Evolutionary conservation across 2,329 filamentous ascomycete species (phyloP), one percentile per base, ranked within the genome.

Genomic region (Epichloe glyceriae): DNA sequence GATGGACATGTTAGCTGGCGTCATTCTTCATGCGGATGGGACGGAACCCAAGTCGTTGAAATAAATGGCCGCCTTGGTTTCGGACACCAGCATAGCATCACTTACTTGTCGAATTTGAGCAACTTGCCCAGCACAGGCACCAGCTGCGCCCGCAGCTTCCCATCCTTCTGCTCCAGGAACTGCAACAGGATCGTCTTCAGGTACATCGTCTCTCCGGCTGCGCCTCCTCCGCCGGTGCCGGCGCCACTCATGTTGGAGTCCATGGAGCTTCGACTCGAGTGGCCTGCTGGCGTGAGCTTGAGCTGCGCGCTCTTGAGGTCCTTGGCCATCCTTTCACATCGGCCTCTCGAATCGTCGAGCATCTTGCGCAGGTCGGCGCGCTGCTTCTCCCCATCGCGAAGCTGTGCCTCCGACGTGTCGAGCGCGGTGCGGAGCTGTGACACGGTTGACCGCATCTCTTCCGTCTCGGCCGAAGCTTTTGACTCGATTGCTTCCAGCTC

Each of bases 351-450:
- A 57, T 96, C 90, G 58, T 95, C 88, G 2, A 94, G 75, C 34
- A 85, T 74, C 41, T 81, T 79, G 44, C 86, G 79, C 47, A 95
- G 70, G 53, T 95, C 89, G 0, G 73, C 70, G 56, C 84, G 86
- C 62, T 95, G 87, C 68, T 82, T 87, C 66, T 96, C 90, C 5
- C 86, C 74, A n/a, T 93, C 86, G 33, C 82, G 78, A 0, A 86
- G 81, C 66, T 95, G 87, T 62, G 79, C 82, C 68, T 98, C 93
- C 37, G 86, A 91, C 46, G 88, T 86, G 58, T 97, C 90, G 1
- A 98, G 74, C 0, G 89, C 83, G 52, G 87, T 78, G 2, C 86
- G 82, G 34, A 98, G 74, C 57, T 87, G 83, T 6, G 80, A 74
- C 70, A 95, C 88, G 0, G 89, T 86, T 6, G 79, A 71, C 33